These are phyloP conservation scores for Talaromyces proteolyticus DNA, from an alignment of 495 filamentous ascomycete species.

Conservation along the genomic window DNA sequence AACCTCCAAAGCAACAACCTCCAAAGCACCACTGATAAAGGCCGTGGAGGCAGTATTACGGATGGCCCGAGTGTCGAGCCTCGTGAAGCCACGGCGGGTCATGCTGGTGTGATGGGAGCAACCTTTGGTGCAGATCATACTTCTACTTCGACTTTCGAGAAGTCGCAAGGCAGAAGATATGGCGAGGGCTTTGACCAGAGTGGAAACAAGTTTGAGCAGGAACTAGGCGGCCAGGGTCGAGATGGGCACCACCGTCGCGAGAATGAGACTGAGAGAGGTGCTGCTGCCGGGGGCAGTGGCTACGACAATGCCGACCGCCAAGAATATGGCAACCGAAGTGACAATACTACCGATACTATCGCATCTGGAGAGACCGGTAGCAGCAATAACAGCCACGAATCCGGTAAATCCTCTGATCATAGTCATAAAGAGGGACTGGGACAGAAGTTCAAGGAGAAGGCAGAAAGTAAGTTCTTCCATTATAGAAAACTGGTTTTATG, in stretches of 20 bases:
- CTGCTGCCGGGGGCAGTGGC: constrained; percentile 2
- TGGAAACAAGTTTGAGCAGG: background rate
- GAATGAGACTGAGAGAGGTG: background rate
- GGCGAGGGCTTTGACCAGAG: background rate
- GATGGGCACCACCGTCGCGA: background rate
- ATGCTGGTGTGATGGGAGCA: constrained; percentile 1
- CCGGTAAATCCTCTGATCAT: background rate
- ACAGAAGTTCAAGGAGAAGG: background rate
- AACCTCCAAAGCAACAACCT: background rate
- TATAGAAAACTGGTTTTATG: background rate
- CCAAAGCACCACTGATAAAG: background rate
- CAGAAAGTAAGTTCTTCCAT: background rate
- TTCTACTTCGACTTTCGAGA: constrained; percentile 4
- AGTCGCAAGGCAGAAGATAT: background rate
- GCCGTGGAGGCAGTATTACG: background rate
- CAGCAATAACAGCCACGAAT: background rate
- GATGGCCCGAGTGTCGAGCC: background rate
- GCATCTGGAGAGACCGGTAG: too few species aligned
- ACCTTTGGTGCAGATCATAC: constrained; percentile 4
- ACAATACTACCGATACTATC: too few species aligned
- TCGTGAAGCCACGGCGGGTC: background rate
- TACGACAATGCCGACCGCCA: background rate
- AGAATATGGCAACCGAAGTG: background rate
- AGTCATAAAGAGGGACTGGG: constrained; percentile 3
- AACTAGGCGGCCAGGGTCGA: background rate